phyloP scores from a whole-genome alignment of 192 early-diverging fungal genomes.

The Entomortierella beljakovae region DNA sequence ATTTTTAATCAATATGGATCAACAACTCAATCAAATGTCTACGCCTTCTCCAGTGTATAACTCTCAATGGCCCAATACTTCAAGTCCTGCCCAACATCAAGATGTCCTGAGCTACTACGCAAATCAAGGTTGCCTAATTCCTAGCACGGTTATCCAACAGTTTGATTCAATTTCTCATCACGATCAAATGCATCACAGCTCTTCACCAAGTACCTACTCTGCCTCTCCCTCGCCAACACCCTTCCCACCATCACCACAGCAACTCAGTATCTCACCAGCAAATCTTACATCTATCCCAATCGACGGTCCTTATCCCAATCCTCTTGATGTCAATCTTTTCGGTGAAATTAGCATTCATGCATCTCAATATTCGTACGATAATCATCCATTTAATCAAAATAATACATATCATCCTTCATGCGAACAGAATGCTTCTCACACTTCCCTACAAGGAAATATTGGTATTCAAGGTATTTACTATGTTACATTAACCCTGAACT shows the following conservation, averaged over 20 bases:
- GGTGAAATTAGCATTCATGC: not conserved
- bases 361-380: not conserved
- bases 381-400: conserved; percentile 6
- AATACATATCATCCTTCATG: not conserved
- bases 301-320: not conserved
- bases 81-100: not conserved
- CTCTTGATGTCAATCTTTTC: not conserved
- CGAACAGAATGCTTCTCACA: not conserved
- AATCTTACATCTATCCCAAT: conserved; percentile 21
- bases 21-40: conserved; percentile 9
- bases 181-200: conserved; percentile 7
- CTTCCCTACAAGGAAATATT: not conserved
- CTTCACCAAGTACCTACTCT: conserved; percentile 19
- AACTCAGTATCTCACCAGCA: not conserved
- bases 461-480: not conserved
- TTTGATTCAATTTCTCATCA: conserved; percentile 6
- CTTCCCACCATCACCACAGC: conserved; percentile 25
- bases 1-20: too few species aligned
- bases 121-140: conserved; percentile 2
- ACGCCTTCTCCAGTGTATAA: not conserved
- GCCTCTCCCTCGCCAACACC: conserved; percentile 26
- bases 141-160: conserved; percentile 13
- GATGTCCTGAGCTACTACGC: conserved; percentile 5
- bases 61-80: conserved; percentile 6
- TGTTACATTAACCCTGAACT: too few species aligned